Base-by-base conservation (phyloP, 768 basidiomycete genomes). In the Hypsizygus marmoreus region DNA sequence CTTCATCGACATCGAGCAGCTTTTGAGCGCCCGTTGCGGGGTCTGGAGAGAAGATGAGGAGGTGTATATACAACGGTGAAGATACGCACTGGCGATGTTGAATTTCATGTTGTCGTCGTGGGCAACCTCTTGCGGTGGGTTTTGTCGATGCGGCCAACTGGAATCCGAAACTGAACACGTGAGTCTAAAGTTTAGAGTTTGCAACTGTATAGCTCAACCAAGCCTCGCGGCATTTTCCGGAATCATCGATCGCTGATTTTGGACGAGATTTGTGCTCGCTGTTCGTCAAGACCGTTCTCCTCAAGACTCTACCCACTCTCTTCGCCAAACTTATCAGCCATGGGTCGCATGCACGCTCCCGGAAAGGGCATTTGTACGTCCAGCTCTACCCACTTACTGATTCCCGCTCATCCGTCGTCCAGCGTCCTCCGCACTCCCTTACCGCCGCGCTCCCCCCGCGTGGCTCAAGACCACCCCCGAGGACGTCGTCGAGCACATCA, bases 301-400 rank as follows among this genome's bases (percentile, higher is more conserved):
- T 71, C 72, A 72, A 74, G 69, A 68, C 69, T 55, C 57, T 43
- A 49, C 50, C 54, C 60, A 12, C 34, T 46, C 36, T 29, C 37
- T 36, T 37, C 37, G 11, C 29, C 37, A 61, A 63, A 57, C 47
- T 40, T 69, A 74, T 52, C 62, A 67, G 74, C 60, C 75, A 92
- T 92, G 90, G 90, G 88, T 90, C 92, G 94, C 68, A 94, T 97
- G 92, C 95, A 98, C 84, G 94, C 94, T 84, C 93, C 94, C 74
- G 93, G 93, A 75, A 98, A 98, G 92, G 95, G 95, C 82, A 97
- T 98, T 80, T 91, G 89, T 92, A 72, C 62, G 88, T 84, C 47
- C 31, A n/a, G n/a, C n/a, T n/a, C 36, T 19, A 17, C 34, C 43
- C n/a, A 40, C 47, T 36, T 37, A 17, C 6, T 12, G 43, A 13